Base-by-base conservation (phyloP, 805 yeast genomes). In the Barnettozyma wickerhamii region DNA sequence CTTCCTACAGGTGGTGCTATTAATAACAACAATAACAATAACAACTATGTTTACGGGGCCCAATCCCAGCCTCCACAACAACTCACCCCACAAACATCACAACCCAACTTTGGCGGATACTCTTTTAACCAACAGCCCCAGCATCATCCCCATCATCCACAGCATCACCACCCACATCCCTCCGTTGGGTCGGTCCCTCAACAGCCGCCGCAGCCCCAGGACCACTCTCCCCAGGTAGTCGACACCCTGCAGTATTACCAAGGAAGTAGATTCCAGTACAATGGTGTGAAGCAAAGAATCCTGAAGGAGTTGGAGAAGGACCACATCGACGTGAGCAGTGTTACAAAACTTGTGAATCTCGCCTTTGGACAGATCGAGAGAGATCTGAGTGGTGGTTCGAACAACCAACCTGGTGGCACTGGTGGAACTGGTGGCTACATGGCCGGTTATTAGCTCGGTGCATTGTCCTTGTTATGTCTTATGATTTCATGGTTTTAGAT, bases 201-300 rank as follows among this genome's bases (percentile, higher is more conserved):
- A 15, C 34, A 18, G 19, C 34, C 30, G 14, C 41, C 23, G 12
- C 34, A 38, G n/a, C 29, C 26, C 5, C 35, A 24, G 20, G 35
- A 30, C n/a, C 28, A 23, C 15, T 24, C 42, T 19, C 21, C 33
- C 21, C 35, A 33, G 14, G n/a, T n/a, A n/a, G 14, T 34, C 20
- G 47, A 45, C 15, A 15, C 30, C 3, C 6, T 40, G 21, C 50
- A 49, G 26, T 52, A 35, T 21, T 53, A 36, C 29, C 46, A 46
- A 13, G 49, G 54, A 12, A 52, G 51, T 19, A 41, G 51, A 26
- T 48, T 55, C 24, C 57, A 52, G 24, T 53, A 50, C 38, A 52
- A 47, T 9, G 5, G 33, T 17, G 52, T 44, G 1, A 40, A 51
- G 23, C 47, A 43, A 13, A 37, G 41, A 19, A 29, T 55, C 12